A percentile compares a stretch with the other conserved stretches of the same genome.
phyloP scores from a whole-genome alignment of 306 rosid species.

The Cucumis hystrix region DNA sequence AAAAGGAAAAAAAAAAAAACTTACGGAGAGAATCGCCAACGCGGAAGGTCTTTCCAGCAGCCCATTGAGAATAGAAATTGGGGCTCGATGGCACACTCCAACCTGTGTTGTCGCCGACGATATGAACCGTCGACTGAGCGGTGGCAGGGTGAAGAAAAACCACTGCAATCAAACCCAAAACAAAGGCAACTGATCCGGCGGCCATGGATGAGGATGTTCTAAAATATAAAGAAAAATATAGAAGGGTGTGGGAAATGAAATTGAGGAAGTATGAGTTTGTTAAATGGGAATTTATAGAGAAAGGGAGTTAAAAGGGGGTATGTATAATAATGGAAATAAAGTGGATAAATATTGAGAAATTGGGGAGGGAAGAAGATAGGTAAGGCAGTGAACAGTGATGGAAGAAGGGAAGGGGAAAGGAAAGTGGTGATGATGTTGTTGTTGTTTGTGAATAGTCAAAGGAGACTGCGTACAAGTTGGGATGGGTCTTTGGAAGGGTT shows the following conservation, averaged over 20 bases:
- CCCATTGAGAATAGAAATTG: constrained; percentile 19
- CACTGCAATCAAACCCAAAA: neutral
- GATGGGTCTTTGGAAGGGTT: neutral
- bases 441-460: no score
- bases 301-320: neutral
- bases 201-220: neutral
- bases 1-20: neutral
- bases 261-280: neutral
- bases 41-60: constrained; percentile 1
- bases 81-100: constrained; percentile 17
- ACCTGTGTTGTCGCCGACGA: constrained; percentile 25
- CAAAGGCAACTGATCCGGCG: neutral
- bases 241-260: no score
- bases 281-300: neutral
- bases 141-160: constrained; percentile 5
- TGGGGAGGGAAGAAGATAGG: no score
- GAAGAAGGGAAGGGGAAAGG: no score
- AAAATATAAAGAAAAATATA: no score
- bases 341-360: no score
- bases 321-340: no score
- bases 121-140: constrained; percentile 8
- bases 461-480: neutral
- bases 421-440: no score
- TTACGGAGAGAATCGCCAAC: constrained; percentile 25
- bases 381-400: no score